phyloP scores from a whole-genome alignment of 2,329 filamentous ascomycete species.

The Lomentospora prolificans region DNA sequence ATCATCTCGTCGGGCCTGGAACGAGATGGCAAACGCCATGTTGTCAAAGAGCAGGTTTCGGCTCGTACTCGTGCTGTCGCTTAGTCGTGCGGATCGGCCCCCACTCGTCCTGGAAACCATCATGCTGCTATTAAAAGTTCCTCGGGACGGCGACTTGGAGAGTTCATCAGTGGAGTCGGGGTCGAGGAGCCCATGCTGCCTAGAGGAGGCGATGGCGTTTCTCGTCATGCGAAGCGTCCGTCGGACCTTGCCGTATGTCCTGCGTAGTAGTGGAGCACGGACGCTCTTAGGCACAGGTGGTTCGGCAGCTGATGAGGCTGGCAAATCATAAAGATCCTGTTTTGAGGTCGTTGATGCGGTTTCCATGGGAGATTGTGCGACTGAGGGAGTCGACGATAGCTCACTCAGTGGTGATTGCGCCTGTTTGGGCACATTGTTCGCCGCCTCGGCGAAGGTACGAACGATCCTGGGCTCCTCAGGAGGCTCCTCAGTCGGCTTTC shows the following conservation, averaged over 20 bases:
- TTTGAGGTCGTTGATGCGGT: not conserved
- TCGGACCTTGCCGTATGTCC: constrained; percentile 6
- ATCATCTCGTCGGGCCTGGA: constrained; percentile 40
- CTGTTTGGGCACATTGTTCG: not conserved
- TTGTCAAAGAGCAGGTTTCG: constrained; percentile 49
- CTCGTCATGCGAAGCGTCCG: constrained; percentile 1
- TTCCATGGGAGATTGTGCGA: constrained; percentile 6
- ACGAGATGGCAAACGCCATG: constrained; percentile 84
- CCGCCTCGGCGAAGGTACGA: constrained; percentile 4
- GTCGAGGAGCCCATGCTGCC: constrained; percentile 17
- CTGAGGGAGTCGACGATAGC: constrained; percentile 27
- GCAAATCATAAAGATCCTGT: constrained; percentile 3
- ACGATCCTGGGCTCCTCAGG: not conserved
- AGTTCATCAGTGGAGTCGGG: constrained; percentile 41
- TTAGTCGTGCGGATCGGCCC: not conserved
- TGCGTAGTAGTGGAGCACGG: constrained; percentile 9
- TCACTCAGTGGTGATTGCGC: constrained; percentile 30
- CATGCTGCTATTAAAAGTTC: constrained; percentile 28
- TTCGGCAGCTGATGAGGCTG: constrained; percentile 1
- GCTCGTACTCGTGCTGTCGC: not conserved
- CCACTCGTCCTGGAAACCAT: constrained; percentile 7
- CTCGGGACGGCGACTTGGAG: constrained; percentile 26
- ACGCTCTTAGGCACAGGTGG: constrained; percentile 4
- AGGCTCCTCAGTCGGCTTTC: not conserved
- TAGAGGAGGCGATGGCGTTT: constrained; percentile 6